Base-by-base conservation (phyloP, 192 early-diverging fungal species). In the Gamsiella multidivaricata region DNA sequence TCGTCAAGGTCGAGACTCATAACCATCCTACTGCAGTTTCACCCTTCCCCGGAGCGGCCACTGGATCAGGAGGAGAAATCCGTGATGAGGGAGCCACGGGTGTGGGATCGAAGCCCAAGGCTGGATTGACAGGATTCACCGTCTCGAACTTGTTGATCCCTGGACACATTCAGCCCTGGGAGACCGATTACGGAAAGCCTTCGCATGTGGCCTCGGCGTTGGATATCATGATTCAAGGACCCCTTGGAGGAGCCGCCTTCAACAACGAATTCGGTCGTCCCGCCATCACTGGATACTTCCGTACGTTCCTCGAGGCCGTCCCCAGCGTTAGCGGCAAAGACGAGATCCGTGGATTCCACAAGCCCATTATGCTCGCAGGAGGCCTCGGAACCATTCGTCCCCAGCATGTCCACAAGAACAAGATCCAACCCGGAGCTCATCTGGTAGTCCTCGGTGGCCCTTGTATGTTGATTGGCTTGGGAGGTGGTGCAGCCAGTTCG, bases 241-340 rank as follows among this genome's bases (percentile, higher is more conserved):
- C 98, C 28, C 81, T 99, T 34, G 98, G 98, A 71, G 94, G 93
- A 20, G 96, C 96, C n/a, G 95, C 96, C 14, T 99, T 97, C 87
- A 97, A 96, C 88, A 98, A 99, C 71, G 98, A 99, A 83, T 99
- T 98, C 78, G 98, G 98, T 47, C 88, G 98, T 22, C 98, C 98
- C 6, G 90, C 90, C 29, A 85, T 99, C 53, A 88, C 92, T 28
- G 98, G 98, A 29, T 99, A 94, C 85, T 99, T 99, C 90, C 91
- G 98, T 79, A 98, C 97, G 1, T 95, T 93, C 83, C 84, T 89
- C 58, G 87, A 88, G 71, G 69, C 86, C 2, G 73, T 87, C 1
- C 89, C 90, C 28, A 84, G 81, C 57, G 66, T 81, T 31, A 83
- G 85, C 32, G 69, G 80, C 31, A 70, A 65, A 54, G 66, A 62